Conservation (phyloP, 768 basidiomycete species). For the Rubroboletus pulcherrimus region DNA sequence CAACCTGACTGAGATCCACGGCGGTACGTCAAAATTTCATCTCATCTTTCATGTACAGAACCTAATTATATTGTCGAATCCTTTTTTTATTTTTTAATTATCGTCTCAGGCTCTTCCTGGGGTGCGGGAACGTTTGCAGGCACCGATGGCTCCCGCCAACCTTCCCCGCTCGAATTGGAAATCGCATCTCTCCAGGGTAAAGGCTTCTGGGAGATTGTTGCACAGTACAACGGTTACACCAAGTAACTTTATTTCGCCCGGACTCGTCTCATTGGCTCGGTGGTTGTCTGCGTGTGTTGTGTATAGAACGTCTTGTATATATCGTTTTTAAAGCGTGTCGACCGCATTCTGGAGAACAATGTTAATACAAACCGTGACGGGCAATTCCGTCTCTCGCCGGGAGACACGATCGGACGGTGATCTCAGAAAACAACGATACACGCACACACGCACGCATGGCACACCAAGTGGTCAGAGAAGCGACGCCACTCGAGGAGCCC, state of each 20-base stretch:
- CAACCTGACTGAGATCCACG: conserved; percentile 42
- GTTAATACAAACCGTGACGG: not conserved
- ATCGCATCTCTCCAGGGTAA: conserved; percentile 57
- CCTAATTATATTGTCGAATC: not conserved
- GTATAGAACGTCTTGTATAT: not conserved
- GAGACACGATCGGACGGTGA: not conserved
- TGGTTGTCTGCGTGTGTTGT: not conserved
- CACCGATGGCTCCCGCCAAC: conserved; percentile 55
- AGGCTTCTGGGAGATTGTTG: conserved; percentile 47
- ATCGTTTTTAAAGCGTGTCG: not conserved
- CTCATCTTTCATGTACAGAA: not conserved
- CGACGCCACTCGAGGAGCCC: too few relatives aligned
- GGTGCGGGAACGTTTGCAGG: conserved; percentile 71
- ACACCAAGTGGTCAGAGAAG: not conserved
- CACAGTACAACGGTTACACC: conserved; percentile 30
- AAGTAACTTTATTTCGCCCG: conserved; percentile 5
- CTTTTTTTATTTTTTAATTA: not conserved
- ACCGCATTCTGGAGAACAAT: not conserved
- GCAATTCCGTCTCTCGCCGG: too few relatives aligned
- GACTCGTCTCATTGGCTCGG: not conserved
- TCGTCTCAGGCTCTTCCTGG: conserved; percentile 62
- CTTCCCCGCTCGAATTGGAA: conserved; percentile 52
- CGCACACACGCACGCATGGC: not conserved
- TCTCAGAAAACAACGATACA: not conserved
- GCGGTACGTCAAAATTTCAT: conserved; percentile 33